These are phyloP conservation scores for Globisporangium spiculum DNA, from an alignment of 352 stramenopile species.

Conservation along the genomic window DNA sequence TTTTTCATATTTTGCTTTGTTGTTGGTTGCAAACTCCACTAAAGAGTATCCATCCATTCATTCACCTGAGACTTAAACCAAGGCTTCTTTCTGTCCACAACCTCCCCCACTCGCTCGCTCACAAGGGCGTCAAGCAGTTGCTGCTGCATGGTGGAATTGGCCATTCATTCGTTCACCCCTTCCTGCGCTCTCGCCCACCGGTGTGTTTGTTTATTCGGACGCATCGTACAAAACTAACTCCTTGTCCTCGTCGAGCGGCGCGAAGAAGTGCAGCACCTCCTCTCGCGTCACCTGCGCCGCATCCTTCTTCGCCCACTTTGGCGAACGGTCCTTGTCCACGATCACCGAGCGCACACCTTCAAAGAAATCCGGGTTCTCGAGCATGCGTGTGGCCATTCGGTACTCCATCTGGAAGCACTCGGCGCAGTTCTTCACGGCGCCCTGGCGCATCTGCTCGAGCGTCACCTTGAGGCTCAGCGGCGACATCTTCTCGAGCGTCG, in stretches of 20 bases:
- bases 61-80: not conserved
- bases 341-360: conserved; percentile 95
- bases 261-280: conserved; percentile 82
- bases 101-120: not conserved
- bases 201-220: conserved; percentile 21
- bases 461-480: conserved; percentile 94
- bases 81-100: not conserved
- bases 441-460: conserved; percentile 91
- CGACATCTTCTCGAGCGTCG: conserved; percentile 87
- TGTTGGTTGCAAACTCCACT: not conserved
- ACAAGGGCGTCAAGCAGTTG: not conserved
- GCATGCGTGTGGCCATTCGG: conserved; percentile 79
- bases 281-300: conserved; percentile 58
- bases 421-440: conserved; percentile 70
- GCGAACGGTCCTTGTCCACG: conserved; percentile 94
- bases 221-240: conserved; percentile 72
- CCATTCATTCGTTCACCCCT: not conserved
- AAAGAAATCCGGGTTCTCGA: conserved; percentile 93
- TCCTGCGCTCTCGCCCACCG: not conserved
- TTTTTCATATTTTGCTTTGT: not conserved
- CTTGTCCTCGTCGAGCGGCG: conserved; percentile 66
- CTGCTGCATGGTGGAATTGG: not conserved
- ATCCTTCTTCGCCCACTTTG: conserved; percentile 85
- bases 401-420: conserved; percentile 97
- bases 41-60: not conserved